Conservation (phyloP, 192 early-diverging fungal species). For the Entomortierella chlamydospora region DNA sequence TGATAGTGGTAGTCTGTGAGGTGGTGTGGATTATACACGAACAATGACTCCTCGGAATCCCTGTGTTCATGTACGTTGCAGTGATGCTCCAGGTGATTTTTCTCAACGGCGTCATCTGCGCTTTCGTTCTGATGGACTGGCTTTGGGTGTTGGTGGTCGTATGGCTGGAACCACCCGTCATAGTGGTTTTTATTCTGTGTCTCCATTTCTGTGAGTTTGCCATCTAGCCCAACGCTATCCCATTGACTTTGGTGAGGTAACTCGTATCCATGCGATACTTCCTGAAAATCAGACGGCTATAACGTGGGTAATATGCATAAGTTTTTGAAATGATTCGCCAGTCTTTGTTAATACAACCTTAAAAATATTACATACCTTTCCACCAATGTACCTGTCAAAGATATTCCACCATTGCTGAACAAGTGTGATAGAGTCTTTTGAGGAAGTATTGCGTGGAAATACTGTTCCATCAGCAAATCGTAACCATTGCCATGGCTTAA, state of each 20-base stretch:
- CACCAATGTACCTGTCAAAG: constrained; percentile 66
- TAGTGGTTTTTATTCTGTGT: constrained; percentile 59
- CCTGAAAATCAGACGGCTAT: constrained; percentile 39
- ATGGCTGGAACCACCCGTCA: constrained; percentile 61
- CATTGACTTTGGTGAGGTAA: constrained; percentile 58
- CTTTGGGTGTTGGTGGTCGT: constrained; percentile 40
- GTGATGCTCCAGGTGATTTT: neutral
- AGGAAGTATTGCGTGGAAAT: constrained; percentile 56
- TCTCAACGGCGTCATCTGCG: no score
- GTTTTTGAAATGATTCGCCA: no score
- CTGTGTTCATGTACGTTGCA: constrained; percentile 7
- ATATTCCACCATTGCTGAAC: constrained; percentile 83
- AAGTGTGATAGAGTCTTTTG: constrained; percentile 65
- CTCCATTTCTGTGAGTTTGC: constrained; percentile 58
- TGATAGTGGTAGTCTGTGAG: constrained; percentile 52
- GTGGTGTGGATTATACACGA: constrained; percentile 41
- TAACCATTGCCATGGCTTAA: constrained; percentile 93
- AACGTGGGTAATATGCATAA: no score
- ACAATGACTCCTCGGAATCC: constrained; percentile 7
- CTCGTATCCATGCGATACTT: constrained; percentile 43
- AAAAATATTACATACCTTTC: constrained; percentile 39
- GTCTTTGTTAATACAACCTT: no score
- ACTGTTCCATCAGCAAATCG: constrained; percentile 71
- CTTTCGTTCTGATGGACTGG: no score
- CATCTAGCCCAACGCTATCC: constrained; percentile 70